A percentile compares a stretch with the other conserved stretches of the same genome.
phyloP scores from a whole-genome alignment of 139 green algal species.

The Chlorella ohadii region DNA sequence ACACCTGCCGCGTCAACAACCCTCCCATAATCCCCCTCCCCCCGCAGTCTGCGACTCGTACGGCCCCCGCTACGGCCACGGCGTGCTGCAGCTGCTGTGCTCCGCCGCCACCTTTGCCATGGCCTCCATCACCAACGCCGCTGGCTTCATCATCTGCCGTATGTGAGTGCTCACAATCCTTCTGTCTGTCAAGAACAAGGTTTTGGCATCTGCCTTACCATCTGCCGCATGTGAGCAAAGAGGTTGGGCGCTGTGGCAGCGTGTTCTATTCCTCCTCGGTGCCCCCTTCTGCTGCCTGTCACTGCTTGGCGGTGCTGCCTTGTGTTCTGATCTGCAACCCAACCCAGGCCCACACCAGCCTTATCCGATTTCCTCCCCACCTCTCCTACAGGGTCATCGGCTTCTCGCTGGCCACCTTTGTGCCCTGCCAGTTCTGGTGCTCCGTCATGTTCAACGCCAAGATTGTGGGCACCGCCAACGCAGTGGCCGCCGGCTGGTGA shows the following conservation, averaged over 20 bases:
- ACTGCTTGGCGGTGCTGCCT: too few species aligned
- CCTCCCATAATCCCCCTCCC: not conserved
- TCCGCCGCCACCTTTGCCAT: conserved; percentile 51
- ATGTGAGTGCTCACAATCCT: too few species aligned
- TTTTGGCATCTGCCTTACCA: conserved; percentile 85
- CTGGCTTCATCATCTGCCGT: conserved; percentile 79
- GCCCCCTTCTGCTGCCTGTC: too few species aligned
- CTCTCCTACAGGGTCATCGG: conserved; percentile 61
- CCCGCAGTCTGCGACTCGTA: conserved; percentile 75
- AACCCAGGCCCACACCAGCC: too few species aligned
- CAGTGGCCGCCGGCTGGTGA: conserved; percentile 72
- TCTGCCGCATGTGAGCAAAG: conserved; percentile 48
- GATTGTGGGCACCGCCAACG: conserved; percentile 93
- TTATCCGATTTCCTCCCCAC: too few species aligned
- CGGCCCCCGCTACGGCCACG: conserved; percentile 77
- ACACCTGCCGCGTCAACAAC: too few species aligned
- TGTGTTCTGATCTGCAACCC: too few species aligned
- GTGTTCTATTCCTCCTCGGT: too few species aligned
- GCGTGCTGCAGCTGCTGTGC: conserved; percentile 41
- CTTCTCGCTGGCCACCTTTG: conserved; percentile 86
- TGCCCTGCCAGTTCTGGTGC: conserved; percentile 94
- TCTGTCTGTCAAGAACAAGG: too few species aligned
- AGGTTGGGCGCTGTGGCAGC: too few species aligned
- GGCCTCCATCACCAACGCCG: conserved; percentile 53
- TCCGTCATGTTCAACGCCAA: conserved; percentile 89